These are phyloP conservation scores for Geotrichum aggregatum DNA, from an alignment of 1,139 yeast genomes.

Conservation along the genomic window DNA sequence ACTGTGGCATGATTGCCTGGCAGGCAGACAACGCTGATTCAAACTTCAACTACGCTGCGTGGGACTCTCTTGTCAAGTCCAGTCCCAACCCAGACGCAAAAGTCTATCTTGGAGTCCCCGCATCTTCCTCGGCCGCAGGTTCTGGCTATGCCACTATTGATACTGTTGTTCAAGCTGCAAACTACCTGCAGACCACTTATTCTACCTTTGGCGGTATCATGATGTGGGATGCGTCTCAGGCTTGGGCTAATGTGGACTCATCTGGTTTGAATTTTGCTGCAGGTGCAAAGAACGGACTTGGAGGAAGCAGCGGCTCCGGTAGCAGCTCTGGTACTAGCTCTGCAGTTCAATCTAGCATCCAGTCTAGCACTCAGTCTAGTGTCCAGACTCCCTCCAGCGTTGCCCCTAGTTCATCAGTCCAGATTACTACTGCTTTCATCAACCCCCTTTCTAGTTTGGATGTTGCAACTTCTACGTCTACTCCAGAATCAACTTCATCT, in stretches of 20 bases:
- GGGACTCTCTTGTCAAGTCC: slow-evolving; percentile 69
- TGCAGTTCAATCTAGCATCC: background rate
- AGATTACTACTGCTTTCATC: background rate
- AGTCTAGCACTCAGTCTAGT: background rate
- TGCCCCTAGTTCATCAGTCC: background rate
- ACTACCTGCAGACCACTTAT: slow-evolving; percentile 39
- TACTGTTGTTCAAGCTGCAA: slow-evolving; percentile 13
- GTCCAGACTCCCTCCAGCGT: background rate
- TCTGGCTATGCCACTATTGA: slow-evolving; percentile 56
- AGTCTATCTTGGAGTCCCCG: slow-evolving; percentile 71
- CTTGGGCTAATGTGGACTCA: slow-evolving; percentile 47
- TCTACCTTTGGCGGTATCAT: slow-evolving; percentile 76
- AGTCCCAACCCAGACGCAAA: slow-evolving; percentile 60
- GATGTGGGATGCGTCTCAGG: slow-evolving; percentile 91
- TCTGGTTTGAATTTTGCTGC: slow-evolving; percentile 42
- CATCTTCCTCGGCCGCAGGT: slow-evolving; percentile 62
- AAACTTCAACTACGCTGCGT: slow-evolving; percentile 76
- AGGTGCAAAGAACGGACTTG: slow-evolving; percentile 42
- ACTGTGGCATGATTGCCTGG: slow-evolving; percentile 49
- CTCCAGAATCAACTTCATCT: no score
- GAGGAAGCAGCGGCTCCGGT: slow-evolving; percentile 17
- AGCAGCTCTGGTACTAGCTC: slow-evolving; percentile 11
- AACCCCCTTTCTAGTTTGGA: slow-evolving; percentile 23
- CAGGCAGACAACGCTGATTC: slow-evolving; percentile 14
- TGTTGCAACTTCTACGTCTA: background rate